Evolutionary conservation across 768 basidiomycete species (phyloP), one percentile per base, ranked within the genome.

Genomic region (Leccinum rimulosum): DNA sequence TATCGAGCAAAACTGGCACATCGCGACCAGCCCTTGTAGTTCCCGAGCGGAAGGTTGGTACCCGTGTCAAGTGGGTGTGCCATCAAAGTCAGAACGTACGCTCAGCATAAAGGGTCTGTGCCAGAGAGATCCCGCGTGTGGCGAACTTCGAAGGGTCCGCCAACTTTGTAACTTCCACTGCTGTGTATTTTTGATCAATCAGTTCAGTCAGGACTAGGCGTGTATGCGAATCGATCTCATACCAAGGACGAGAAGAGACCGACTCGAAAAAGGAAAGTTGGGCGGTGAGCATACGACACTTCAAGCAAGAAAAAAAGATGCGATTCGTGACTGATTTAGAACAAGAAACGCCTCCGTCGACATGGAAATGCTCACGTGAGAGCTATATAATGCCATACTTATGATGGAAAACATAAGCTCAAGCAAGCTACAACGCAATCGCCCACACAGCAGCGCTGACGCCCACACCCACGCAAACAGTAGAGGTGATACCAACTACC

Each of bases 401-500:
- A 3, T 45, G 43, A 11, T 6, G 2, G 5, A 19, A 19, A 12
- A 11, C 43, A 11, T 45, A 19, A 45, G n/a, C 43, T 43, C 43
- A 5, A 19, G n/a, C 40, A 19, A 43, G n/a, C 57, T 71, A 72
- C 25, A 40, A 17, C 15, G 56, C 60, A 28, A 73, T 59, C 19
- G 73, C 72, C 71, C 68, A 73, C 17, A 74, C 9, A 5, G 50
- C 54, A 3, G 62, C 60, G 28, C 65, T 55, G 35, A 66, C 0
- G 19, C 63, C 58, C 11, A 71, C 12, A 7, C 66, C 68, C 19
- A 73, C 53, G 58, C 69, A 73, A 6, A 64, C 38, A 0, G 70
- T 72, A 25, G 72, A 57, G 7, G 66, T 70, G 17, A 74, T 63
- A 40, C 73, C 70, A 35, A 73, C 72, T 1, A 54, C n/a, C 28